Evolutionary conservation across 2,329 filamentous ascomycete genomes (phyloP), one percentile per base, ranked within the genome.

Genomic region (Aspergillus pseudonomiae): DNA sequence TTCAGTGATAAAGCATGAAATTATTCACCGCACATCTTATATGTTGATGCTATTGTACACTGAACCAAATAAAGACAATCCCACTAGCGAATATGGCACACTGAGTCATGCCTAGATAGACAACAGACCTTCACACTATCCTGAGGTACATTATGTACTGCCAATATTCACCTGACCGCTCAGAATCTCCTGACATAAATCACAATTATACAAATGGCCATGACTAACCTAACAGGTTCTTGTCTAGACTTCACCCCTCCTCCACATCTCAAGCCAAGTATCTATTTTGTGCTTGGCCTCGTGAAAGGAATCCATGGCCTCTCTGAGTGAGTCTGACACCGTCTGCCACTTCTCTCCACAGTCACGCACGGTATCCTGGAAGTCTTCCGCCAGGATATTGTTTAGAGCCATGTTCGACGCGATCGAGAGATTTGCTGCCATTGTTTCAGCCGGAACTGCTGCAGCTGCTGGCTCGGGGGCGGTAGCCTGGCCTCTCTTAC

Each of bases 281-380:
- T 71, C 64, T 26, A 75, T 56, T 28, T 67, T 9, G 12, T 21
- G 61, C 36, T 59, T 52, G 7, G 48, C 46, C 56, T 70, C 67
- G 12, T 68, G 65, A 21, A 52, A 52, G 26, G 28, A 11, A 3
- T 26, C 0, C 26, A 32, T 52, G 9, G 48, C 48, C 7, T 62
- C 59, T 9, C 70, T 55, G 34, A 73, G 61, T n/a, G 70, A 65
- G 21, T 67, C 56, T 14, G 64, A 65, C 28, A 68, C 67, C 56
- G 82, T 85, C 60, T 84, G 84, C 21, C 83, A 89, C 34, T 82
- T 89, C 26, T 79, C 83, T 28, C 85, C 84, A 6, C 85, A 87
- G 0, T 80, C 86, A 12, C 52, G 48, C 16, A 34, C 28, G 4
- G 7, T 34, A 5, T 24, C 52, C 12, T 36, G 32, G 12, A 36